Evolutionary conservation across 2,329 filamentous ascomycete genomes (phyloP).

Genomic region (Aspergillus versicolor): DNA sequence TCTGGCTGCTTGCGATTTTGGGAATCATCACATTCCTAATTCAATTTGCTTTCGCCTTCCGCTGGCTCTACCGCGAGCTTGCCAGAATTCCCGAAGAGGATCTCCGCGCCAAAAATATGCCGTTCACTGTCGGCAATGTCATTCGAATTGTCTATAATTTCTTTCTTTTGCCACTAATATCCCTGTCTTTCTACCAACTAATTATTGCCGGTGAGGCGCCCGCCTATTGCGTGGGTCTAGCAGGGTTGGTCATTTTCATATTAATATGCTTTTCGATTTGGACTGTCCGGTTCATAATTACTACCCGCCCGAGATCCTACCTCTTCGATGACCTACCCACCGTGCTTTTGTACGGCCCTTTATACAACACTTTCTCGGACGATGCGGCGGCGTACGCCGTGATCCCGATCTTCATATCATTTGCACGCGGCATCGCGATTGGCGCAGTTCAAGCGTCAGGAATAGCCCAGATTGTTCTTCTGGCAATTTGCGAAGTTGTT

Average conservation of each 20-base stretch:
- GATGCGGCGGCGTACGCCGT: slow-evolving; percentile 87
- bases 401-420: slow-evolving; percentile 79
- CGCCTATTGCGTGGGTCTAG: slow-evolving; percentile 69
- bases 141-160: slow-evolving; percentile 90
- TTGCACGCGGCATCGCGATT: slow-evolving; percentile 84
- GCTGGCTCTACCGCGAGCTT: slow-evolving; percentile 73
- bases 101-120: slow-evolving; percentile 83
- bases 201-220: slow-evolving; percentile 70
- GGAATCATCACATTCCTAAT: slow-evolving; percentile 65
- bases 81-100: slow-evolving; percentile 78
- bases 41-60: slow-evolving; percentile 72
- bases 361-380: slow-evolving; percentile 98
- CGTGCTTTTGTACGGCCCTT: slow-evolving; percentile 81
- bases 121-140: slow-evolving; percentile 76
- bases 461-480: slow-evolving; percentile 85
- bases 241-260: slow-evolving; percentile 70
- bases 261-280: slow-evolving; percentile 74
- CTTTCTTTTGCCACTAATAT: slow-evolving; percentile 81
- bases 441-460: slow-evolving; percentile 91
- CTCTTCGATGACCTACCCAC: slow-evolving; percentile 93
- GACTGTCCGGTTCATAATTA: slow-evolving; percentile 77
- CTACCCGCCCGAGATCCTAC: slow-evolving; percentile 76
- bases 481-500: slow-evolving; percentile 93
- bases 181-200: slow-evolving; percentile 87
- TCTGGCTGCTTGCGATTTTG: slow-evolving; percentile 82